Evolutionary conservation across 208 protist genomes (phyloP).

Genomic region (Herpetomonas tarakana): DNA sequence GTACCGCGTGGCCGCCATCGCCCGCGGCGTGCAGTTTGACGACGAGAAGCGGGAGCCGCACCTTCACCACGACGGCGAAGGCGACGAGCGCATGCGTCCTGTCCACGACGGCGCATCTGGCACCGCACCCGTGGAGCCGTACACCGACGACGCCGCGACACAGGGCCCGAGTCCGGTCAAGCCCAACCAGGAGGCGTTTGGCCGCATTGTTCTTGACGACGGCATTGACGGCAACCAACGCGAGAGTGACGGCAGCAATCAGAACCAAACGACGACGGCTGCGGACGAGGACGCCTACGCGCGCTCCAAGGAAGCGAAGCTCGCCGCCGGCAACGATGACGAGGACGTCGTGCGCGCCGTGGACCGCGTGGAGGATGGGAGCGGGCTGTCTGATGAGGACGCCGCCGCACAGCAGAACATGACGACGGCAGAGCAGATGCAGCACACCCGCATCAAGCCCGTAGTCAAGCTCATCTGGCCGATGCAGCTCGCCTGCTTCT

Average conservation of each 20-base stretch:
- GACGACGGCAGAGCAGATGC: conserved; percentile 60
- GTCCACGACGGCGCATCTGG: background rate
- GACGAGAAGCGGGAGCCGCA: background rate
- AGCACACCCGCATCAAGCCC: conserved; percentile 22
- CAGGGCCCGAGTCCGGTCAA: conserved; percentile 6
- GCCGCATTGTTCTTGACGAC: background rate
- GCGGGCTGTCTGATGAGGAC: conserved; percentile 13
- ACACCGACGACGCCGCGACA: background rate
- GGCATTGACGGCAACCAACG: background rate
- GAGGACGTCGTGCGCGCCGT: conserved; percentile 24
- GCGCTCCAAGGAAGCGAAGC: background rate
- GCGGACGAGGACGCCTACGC: background rate
- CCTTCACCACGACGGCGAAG: too few species aligned
- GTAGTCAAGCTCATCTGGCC: conserved; percentile 37
- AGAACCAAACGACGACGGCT: background rate
- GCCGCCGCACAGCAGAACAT: conserved; percentile 33
- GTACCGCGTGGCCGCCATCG: conserved; percentile 30
- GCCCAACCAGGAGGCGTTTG: background rate
- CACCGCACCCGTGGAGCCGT: background rate
- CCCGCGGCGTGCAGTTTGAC: background rate
- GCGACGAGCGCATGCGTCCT: background rate
- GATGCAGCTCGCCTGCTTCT: conserved; percentile 36
- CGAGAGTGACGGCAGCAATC: background rate
- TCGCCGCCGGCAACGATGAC: conserved; percentile 6
- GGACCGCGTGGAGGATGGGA: background rate